A percentile compares a stretch with the other conserved stretches of the same genome.
Conservation (phyloP, 2,329 filamentous ascomycete species). For the Dactylonectria macrodidyma region DNA sequence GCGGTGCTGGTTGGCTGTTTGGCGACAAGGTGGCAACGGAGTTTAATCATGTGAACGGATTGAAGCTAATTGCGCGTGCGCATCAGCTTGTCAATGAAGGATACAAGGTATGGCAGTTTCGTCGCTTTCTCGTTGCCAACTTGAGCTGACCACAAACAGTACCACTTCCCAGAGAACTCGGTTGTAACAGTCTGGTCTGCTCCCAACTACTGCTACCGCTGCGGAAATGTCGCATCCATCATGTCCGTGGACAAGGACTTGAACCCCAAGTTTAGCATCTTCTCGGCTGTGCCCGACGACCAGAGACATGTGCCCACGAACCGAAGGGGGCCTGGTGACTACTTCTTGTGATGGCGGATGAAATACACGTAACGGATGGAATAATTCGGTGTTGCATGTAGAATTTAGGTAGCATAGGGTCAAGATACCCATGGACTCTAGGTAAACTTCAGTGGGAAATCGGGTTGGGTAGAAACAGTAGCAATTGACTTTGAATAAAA, state of each 20-base stretch:
- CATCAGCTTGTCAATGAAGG: constrained; percentile 99
- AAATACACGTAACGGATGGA: constrained; percentile 45
- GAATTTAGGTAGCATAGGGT: constrained; percentile 55
- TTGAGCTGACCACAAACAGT: constrained; percentile 65
- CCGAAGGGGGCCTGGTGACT: constrained; percentile 77
- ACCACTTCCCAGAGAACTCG: constrained; percentile 95
- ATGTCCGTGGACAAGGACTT: constrained; percentile 91
- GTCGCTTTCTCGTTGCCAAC: neutral
- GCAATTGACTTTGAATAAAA: constrained; percentile 35
- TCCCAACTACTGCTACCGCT: constrained; percentile 95
- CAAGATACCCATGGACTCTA: constrained; percentile 58
- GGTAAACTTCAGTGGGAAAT: constrained; percentile 50
- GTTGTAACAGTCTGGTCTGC: constrained; percentile 99
- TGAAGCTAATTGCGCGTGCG: constrained; percentile 96
- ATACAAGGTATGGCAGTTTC: constrained; percentile 79
- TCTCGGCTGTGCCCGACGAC: constrained; percentile 90
- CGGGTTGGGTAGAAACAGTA: constrained; percentile 45
- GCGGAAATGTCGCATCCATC: constrained; percentile 96
- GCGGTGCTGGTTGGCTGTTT: constrained; percentile 98
- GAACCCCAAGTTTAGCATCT: constrained; percentile 92
- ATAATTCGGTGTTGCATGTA: constrained; percentile 55
- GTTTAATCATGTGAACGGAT: constrained; percentile 96
- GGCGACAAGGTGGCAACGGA: constrained; percentile 98
- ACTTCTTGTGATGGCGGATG: constrained; percentile 71
- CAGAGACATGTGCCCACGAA: constrained; percentile 84